Evolutionary conservation across 306 rosid species (phyloP), one percentile per base, ranked within the genome.

Genomic region (Senna tora): DNA sequence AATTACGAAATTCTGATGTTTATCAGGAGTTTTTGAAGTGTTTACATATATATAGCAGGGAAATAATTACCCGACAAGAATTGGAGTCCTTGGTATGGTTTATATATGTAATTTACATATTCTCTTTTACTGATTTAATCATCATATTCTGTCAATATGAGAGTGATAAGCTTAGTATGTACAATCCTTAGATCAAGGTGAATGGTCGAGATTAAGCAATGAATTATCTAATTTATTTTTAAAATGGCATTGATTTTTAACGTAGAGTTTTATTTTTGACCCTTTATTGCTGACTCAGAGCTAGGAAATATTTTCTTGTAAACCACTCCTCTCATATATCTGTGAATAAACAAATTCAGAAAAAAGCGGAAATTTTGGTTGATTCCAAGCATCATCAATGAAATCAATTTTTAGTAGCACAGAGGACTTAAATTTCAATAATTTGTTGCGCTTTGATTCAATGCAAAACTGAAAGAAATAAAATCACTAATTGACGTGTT

Each of bases 21-120:
- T 95, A 95, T 87, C 99, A 95, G 82, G 97, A 95, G 81, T 91
- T 95, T 81, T 87, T 95, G 96, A 91, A 84, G 87, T 92, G 97
- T 69, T 87, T 95, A 59, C 97, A 95, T 84, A 95, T 95, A 68
- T 92, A 89, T 80, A 88, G 93, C 96, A 89, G 82, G 88, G 97
- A 92, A 75, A 95, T 95, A 80, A 95, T 95, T 74, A 89, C 96
- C 33, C 83, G 93, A 52, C 75, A 86, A 56, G 97, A 95, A 71
- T 80, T 95, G 86, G 92, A 91, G 69, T 68, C 96, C 76, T 75
- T 95, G 99, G 99, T 95, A 91, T 61, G 88, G 33, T 49, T 75
- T 33, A 71, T 63, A 65, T 39, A 34, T 12, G 30, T 71, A 60
- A 64, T 22, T 47, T 25, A 19, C 54, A 5, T 45, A 30, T 46